These are phyloP conservation scores for Suillus luteus DNA, from an alignment of 768 basidiomycete genomes.

Conservation along the genomic window DNA sequence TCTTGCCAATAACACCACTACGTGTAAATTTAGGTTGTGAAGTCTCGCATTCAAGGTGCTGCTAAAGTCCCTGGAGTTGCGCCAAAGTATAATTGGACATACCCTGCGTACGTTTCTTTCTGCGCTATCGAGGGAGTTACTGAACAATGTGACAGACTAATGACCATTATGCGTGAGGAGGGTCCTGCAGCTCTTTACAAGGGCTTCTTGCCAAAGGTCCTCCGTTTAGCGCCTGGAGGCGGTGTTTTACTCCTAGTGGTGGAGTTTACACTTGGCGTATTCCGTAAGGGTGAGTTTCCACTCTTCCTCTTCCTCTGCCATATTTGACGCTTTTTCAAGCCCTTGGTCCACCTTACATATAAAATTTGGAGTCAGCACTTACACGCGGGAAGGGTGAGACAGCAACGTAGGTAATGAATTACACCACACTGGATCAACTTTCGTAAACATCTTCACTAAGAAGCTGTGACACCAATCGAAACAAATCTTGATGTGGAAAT, in stretches of 20 bases:
- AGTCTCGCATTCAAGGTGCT: slow-evolving; percentile 90
- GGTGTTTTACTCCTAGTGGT: slow-evolving; percentile 94
- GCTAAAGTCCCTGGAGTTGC: slow-evolving; percentile 63
- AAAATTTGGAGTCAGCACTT: slow-evolving; percentile 3
- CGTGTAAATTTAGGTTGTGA: slow-evolving; percentile 69
- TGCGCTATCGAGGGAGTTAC: not conserved
- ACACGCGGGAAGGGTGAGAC: not conserved
- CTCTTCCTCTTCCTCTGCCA: slow-evolving; percentile 7
- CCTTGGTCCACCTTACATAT: slow-evolving; percentile 37
- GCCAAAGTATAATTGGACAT: slow-evolving; percentile 94
- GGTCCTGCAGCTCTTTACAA: slow-evolving; percentile 87
- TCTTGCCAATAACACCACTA: not conserved
- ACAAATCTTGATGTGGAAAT: not conserved
- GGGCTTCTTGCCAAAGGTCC: slow-evolving; percentile 93
- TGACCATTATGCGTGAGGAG: slow-evolving; percentile 84
- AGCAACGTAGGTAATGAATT: not conserved
- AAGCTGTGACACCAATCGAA: not conserved
- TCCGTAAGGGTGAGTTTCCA: slow-evolving; percentile 60
- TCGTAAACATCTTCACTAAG: not conserved
- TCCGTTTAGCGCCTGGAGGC: slow-evolving; percentile 93
- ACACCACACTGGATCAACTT: not conserved
- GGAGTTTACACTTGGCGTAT: slow-evolving; percentile 77
- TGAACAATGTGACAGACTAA: slow-evolving; percentile 42
- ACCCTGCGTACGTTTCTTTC: slow-evolving; percentile 62
- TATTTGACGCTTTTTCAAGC: slow-evolving; percentile 13